Percentiles rank a stretch among this genome's conserved stretches.
Evolutionary conservation across 75 land plant genomes (phyloP).

Genomic region (Selaginella moellendorffii): DNA sequence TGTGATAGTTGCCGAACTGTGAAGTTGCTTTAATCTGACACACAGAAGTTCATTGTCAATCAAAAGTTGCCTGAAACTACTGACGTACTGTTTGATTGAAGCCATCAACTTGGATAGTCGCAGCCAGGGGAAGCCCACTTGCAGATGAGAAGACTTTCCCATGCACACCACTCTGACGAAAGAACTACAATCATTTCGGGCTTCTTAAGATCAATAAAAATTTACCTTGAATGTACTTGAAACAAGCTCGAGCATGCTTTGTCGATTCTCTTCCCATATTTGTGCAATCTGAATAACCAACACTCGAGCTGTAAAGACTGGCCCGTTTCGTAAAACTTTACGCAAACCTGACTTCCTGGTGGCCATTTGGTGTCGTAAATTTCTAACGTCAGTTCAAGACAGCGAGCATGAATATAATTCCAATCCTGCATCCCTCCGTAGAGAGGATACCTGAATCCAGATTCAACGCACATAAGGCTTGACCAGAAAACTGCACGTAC

Average conservation of each 20-base stretch:
- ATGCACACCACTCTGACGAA: constrained; percentile 62
- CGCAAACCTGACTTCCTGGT: constrained; percentile 37
- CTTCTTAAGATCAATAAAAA: neutral
- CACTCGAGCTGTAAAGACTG: neutral
- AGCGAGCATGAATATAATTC: constrained; percentile 82
- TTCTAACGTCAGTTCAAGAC: constrained; percentile 87
- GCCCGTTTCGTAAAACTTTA: neutral
- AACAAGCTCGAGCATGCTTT: constrained; percentile 88
- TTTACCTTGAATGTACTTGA: constrained; percentile 62
- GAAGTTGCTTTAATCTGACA: constrained; percentile 50
- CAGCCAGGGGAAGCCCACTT: constrained; percentile 55
- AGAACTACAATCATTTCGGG: neutral
- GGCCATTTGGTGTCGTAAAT: constrained; percentile 91
- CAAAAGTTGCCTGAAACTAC: constrained; percentile 1
- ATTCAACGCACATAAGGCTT: neutral
- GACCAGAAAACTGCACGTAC: neutral
- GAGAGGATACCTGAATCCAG: constrained; percentile 67
- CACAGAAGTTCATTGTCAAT: neutral
- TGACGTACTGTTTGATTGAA: constrained; percentile 52
- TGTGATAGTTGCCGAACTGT: constrained; percentile 63
- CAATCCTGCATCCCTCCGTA: constrained; percentile 99
- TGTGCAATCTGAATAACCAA: constrained; percentile 45
- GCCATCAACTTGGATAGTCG: constrained; percentile 49
- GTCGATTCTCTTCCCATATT: constrained; percentile 67
- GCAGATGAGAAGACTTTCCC: constrained; percentile 58